Evolutionary conservation across 345 rosid genomes (phyloP), one percentile per base, ranked within the genome.

Genomic region (Hevea brasiliensis): DNA sequence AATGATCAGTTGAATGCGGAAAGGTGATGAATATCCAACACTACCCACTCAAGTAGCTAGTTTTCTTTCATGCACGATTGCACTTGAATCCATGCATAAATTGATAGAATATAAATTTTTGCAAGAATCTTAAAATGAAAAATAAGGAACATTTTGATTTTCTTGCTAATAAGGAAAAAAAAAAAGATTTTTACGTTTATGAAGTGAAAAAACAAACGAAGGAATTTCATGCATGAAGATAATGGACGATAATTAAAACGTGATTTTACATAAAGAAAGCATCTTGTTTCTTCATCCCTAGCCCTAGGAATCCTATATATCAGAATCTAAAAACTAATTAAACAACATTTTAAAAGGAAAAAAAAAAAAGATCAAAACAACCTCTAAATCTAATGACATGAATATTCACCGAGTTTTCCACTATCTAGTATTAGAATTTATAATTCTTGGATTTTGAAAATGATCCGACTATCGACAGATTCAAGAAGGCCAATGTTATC

Each of bases 401-500:
- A 57, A 32, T 32, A 32, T 32, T 32, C 37, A n/a, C n/a, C n/a
- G n/a, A n/a, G n/a, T n/a, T n/a, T n/a, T n/a, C n/a, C n/a, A 32
- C 37, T 32, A 32, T 32, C 37, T 32, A 32, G 37, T 32, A 32
- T 32, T 42, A 47, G 20, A 23, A 9, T 20, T 51, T 62, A 79
- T 37, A 82, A 67, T 60, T 84, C 87, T 51, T 75, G 80, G 40
- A 76, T 59, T 67, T 84, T 87, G 80, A 92, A 90, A 60, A 86
- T 41, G 74, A 90, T 79, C 72, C 81, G 67, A 54, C 86, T 81
- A 77, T 92, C 97, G 12, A 90, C 93, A 54, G 84, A 86, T 79
- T 92, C 93, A 62, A 90, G 85, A 57, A 92, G 81, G 37, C 93
- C 92, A 84, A 88, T 83, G 24, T 89, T 90, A 64, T 83, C 90